Percentiles rank a stretch among this genome's conserved stretches.
phyloP scores from a whole-genome alignment of 2,329 filamentous ascomycete species.

The Myriangium duriaei region DNA sequence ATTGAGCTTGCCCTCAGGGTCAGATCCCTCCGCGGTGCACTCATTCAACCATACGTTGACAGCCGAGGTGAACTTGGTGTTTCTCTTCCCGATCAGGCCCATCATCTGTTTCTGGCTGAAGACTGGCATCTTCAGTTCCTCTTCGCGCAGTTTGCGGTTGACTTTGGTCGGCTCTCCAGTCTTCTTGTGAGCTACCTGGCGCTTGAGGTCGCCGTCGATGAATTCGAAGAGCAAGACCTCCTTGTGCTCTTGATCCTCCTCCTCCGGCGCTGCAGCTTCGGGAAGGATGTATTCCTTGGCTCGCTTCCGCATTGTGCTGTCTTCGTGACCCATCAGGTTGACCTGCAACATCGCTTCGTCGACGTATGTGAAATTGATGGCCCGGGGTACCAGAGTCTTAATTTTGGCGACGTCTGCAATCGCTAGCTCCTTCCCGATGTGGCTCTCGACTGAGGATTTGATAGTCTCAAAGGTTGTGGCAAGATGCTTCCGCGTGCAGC shows the following conservation, averaged over 20 bases:
- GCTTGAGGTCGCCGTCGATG: conserved; percentile 77
- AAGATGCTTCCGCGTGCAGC: conserved; percentile 81
- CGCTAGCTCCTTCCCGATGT: conserved; percentile 57
- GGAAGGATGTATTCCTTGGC: conserved; percentile 39
- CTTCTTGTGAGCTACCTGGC: conserved; percentile 59
- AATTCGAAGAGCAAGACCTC: conserved; percentile 88
- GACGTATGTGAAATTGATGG: conserved; percentile 75
- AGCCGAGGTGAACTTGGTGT: conserved; percentile 67
- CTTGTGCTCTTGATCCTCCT: conserved; percentile 29
- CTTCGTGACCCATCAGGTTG: conserved; percentile 59
- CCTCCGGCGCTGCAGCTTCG: conserved; percentile 21
- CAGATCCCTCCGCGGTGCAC: conserved; percentile 50
- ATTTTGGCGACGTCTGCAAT: conserved; percentile 75
- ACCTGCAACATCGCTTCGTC: conserved; percentile 74
- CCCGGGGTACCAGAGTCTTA: conserved; percentile 61
- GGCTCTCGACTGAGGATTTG: conserved; percentile 68
- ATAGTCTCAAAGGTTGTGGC: conserved; percentile 87
- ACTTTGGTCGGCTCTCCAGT: conserved; percentile 61
- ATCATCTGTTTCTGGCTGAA: conserved; percentile 90
- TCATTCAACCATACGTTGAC: conserved; percentile 65
- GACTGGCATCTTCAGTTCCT: conserved; percentile 81
- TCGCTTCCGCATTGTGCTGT: conserved; percentile 47
- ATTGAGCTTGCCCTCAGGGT: conserved; percentile 55
- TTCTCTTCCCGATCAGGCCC: conserved; percentile 76
- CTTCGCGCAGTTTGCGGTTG: conserved; percentile 55